Evolutionary conservation across 371 early-diverging fungal genomes (phyloP), one percentile per base, ranked within the genome.

Genomic region (Blakeslea trispora): DNA sequence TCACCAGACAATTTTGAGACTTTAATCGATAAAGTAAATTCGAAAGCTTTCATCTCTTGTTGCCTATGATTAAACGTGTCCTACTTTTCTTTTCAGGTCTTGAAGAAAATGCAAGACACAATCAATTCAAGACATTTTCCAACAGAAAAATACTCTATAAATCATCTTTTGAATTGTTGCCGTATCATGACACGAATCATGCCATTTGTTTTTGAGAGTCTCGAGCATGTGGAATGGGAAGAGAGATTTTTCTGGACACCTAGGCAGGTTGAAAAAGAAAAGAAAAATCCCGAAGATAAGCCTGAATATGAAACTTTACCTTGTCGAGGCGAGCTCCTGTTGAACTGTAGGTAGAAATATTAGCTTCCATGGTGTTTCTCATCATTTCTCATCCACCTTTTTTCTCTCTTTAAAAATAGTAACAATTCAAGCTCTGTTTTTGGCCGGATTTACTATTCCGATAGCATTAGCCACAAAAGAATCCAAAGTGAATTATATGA

Each of bases 141-240:
- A 1, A 73, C 75, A 23, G 67, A 75, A 11, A 75, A 81, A 19
- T 63, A 78, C 17, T 77, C 77, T 15, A 75, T 77, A 11, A 68
- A 66, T 35, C 85, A 91, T 24, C 72, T 90, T n/a, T 68, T 91
- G 19, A 94, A 95, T 68, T 90, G 91, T 57, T 74, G 87, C 19
- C 87, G 96, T 19, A 71, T 94, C 17, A 65, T 95, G 55, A 92
- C 94, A 0, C 83, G 95, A 8, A 42, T 94, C 18, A 69, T 95
- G 34, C 94, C 94, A 10, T 92, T 87, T 69, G 70, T 91, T 6
- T 95, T 86, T 69, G 95, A 94, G 72, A 66, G 70, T 14, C 69
- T 79, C 1, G 83, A 82, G 28, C 63, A 70, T 9, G 50, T 57
- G 35, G 64, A 75, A 34, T 81, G 86, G 68, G 94, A 92, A 57